phyloP scores from a whole-genome alignment of 2,329 filamentous ascomycete genomes.

The Fonsecaea monophora region DNA sequence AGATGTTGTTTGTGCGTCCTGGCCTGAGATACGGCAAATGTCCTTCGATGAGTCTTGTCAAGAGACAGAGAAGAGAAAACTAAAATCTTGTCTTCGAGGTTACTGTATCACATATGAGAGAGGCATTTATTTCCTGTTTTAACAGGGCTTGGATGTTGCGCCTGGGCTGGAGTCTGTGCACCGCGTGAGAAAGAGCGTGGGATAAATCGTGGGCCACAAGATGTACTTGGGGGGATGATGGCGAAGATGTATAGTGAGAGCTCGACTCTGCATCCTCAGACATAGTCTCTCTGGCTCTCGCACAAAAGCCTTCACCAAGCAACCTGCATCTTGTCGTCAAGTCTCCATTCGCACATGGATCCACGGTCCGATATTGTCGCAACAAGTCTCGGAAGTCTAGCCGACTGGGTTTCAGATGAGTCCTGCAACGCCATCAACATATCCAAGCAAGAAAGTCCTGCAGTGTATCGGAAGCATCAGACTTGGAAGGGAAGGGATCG shows the following conservation, averaged over 20 bases:
- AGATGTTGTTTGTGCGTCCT: conserved; percentile 92
- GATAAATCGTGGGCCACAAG: conserved; percentile 30
- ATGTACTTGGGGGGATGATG: conserved; percentile 25
- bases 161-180: conserved; percentile 38
- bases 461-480: conserved; percentile 5
- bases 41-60: conserved; percentile 43
- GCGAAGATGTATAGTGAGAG: conserved; percentile 20
- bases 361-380: conserved; percentile 36
- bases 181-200: conserved; percentile 24
- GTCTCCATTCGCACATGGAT: conserved; percentile 23
- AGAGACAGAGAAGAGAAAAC: conserved; percentile 70
- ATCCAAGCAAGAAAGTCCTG: conserved; percentile 18
- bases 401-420: conserved; percentile 14
- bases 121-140: conserved; percentile 53
- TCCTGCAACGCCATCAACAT: conserved; percentile 22
- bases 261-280: conserved; percentile 9
- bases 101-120: conserved; percentile 81
- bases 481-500: conserved; percentile 12
- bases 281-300: not conserved
- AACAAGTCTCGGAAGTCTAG: conserved; percentile 29
- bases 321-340: conserved; percentile 14
- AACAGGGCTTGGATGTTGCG: conserved; percentile 43
- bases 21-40: conserved; percentile 53
- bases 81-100: conserved; percentile 95
- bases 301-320: conserved; percentile 22